These are phyloP conservation scores for Backusella macrospora DNA, from an alignment of 192 early-diverging fungal genomes.

Conservation along the genomic window DNA sequence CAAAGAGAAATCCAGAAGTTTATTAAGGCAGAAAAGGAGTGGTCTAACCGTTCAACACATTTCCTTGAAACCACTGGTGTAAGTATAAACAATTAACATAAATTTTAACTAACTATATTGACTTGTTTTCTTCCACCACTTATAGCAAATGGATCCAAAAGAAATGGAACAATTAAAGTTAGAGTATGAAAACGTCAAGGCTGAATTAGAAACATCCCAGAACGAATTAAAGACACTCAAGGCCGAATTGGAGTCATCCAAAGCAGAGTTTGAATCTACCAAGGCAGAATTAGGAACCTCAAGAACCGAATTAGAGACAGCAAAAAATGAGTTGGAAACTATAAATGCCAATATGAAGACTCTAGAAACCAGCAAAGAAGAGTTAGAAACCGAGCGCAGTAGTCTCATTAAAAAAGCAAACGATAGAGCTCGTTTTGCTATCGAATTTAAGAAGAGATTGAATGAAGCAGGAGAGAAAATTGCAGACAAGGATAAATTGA, in stretches of 20 bases:
- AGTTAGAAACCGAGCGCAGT: not conserved
- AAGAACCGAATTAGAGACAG: not conserved
- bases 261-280: not conserved
- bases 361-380: not conserved
- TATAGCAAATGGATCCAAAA: constrained; percentile 6
- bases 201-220: not conserved
- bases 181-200: not conserved
- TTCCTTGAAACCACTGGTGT: not conserved
- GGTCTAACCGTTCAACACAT: not conserved
- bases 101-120: not conserved
- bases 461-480: not conserved
- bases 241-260: not conserved
- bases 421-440: not conserved
- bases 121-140: too few relatives aligned
- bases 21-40: not conserved
- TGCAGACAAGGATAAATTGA: constrained; percentile 1
- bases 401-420: not conserved
- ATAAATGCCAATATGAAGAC: not conserved
- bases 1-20: not conserved
- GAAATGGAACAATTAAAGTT: not conserved
- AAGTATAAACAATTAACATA: not conserved
- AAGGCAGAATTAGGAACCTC: not conserved
- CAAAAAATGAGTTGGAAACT: not conserved
- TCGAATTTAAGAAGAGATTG: not conserved
- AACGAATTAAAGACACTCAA: not conserved